These are phyloP conservation scores for Penicillium sp. DNA, from an alignment of 2,329 filamentous ascomycete species.

Conservation along the genomic window DNA sequence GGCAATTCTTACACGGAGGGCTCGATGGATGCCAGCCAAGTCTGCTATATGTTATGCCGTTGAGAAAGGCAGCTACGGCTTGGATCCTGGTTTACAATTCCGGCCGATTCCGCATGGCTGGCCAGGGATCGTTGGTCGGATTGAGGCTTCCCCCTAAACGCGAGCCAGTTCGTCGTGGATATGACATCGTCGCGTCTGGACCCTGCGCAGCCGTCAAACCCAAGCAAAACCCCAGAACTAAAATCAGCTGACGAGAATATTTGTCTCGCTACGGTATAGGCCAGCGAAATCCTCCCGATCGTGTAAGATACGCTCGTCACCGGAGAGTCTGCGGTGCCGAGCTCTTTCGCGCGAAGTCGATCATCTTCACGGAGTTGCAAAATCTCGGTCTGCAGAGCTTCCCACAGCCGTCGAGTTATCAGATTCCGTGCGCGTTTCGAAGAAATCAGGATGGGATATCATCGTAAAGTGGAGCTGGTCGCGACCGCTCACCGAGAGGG, in stretches of 20 bases:
- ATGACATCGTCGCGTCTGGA: constrained; percentile 55
- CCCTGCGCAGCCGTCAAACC: no score
- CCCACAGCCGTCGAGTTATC: constrained; percentile 72
- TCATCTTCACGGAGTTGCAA: constrained; percentile 64
- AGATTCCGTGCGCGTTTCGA: constrained; percentile 72
- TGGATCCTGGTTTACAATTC: constrained; percentile 76
- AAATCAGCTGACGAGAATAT: background rate
- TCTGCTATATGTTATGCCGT: constrained; percentile 66
- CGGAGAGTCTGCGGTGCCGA: constrained; percentile 72
- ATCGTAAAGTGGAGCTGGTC: constrained; percentile 69
- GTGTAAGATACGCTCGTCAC: constrained; percentile 68
- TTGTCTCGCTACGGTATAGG: constrained; percentile 41
- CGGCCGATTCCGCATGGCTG: constrained; percentile 74
- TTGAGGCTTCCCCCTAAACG: constrained; percentile 73
- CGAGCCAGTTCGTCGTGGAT: constrained; percentile 70
- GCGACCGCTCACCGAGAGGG: constrained; percentile 62
- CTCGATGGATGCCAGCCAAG: background rate
- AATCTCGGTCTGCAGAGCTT: constrained; percentile 74
- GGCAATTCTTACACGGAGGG: background rate
- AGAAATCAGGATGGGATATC: constrained; percentile 73
- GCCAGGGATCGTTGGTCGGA: constrained; percentile 69
- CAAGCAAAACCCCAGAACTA: no score
- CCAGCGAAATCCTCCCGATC: constrained; percentile 68
- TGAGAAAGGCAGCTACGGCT: constrained; percentile 68
- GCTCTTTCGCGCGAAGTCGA: constrained; percentile 66